Evolutionary conservation across 106 monocot genomes (phyloP).

Genomic region (Dactylorhiza incarnata): DNA sequence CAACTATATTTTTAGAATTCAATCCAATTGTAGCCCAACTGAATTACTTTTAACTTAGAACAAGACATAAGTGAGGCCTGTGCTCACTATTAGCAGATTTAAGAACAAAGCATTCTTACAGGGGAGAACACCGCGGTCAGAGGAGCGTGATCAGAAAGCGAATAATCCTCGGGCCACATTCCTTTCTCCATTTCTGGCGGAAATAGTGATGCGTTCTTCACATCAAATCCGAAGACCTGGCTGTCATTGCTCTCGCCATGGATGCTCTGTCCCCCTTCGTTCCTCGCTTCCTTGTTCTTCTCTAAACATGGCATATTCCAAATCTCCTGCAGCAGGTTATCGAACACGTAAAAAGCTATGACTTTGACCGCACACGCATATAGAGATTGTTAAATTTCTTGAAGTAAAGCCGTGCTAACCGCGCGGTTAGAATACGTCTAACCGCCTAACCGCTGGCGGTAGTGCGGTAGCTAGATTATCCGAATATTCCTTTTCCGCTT

Average conservation of each 20-base stretch:
- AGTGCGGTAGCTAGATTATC: too few relatives aligned
- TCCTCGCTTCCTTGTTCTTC: slow-evolving; percentile 18
- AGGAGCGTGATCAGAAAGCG: slow-evolving; percentile 96
- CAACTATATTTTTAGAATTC: too few relatives aligned
- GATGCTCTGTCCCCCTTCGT: slow-evolving; percentile 15
- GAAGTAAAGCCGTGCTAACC: too few relatives aligned
- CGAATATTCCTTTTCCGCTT: too few relatives aligned
- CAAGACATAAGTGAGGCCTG: too few relatives aligned
- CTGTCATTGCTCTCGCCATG: slow-evolving; percentile 10
- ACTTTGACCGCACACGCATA: not conserved
- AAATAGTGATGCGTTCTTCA: slow-evolving; percentile 82
- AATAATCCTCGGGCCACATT: slow-evolving; percentile 90
- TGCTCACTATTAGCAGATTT: too few relatives aligned
- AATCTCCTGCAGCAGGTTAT: slow-evolving; percentile 34
- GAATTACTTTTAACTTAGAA: too few relatives aligned
- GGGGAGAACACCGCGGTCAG: slow-evolving; percentile 93
- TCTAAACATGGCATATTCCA: slow-evolving; percentile 47
- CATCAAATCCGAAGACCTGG: slow-evolving; percentile 52
- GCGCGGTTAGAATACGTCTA: too few relatives aligned
- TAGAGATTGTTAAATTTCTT: too few relatives aligned
- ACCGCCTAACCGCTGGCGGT: too few relatives aligned
- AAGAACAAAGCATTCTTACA: slow-evolving; percentile 37
- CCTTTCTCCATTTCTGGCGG: slow-evolving; percentile 93
- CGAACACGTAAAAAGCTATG: not conserved
- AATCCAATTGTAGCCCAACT: too few relatives aligned